phyloP scores from a whole-genome alignment of 1,139 yeast genomes.

The Candida tetrigidarum region DNA sequence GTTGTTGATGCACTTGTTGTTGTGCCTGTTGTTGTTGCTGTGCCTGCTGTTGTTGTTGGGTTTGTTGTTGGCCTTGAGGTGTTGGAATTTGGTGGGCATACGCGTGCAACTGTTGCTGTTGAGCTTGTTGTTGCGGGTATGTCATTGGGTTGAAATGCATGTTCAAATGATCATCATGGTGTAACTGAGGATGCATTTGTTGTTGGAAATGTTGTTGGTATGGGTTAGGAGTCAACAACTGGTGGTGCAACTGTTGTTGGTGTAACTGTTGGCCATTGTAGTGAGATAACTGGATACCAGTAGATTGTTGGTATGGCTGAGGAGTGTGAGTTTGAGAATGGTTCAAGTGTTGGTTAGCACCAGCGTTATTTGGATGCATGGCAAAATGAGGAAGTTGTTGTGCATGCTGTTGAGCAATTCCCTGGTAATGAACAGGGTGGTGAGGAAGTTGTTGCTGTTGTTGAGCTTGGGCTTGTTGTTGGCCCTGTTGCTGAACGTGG shows the following conservation, averaged over 20 bases:
- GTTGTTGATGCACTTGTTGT: constrained; percentile 7
- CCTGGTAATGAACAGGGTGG: constrained; percentile 5
- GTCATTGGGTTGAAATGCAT: constrained; percentile 27
- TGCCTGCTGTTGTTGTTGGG: constrained; percentile 1
- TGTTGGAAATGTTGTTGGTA: constrained; percentile 16
- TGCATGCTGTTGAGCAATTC: constrained; percentile 7
- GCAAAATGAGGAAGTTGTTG: constrained; percentile 10
- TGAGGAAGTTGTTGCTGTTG: constrained; percentile 16
- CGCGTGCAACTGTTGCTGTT: constrained; percentile 19
- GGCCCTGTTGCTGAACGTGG: constrained; percentile 14
- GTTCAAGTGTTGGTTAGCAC: constrained; percentile 7
- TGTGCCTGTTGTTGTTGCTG: constrained; percentile 16
- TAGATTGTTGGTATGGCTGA: constrained; percentile 17
- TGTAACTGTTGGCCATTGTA: constrained; percentile 21
- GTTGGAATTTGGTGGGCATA: constrained; percentile 18
- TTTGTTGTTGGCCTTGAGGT: constrained; percentile 11
- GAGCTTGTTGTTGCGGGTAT: constrained; percentile 22
- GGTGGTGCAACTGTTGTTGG: constrained; percentile 18
- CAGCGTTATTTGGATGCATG: constrained; percentile 8
- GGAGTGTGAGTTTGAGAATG: constrained; percentile 15
- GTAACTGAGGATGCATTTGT: constrained; percentile 14
- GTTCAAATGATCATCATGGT: constrained; percentile 24
- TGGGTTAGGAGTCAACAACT: constrained; percentile 13
- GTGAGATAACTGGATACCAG: constrained; percentile 22
- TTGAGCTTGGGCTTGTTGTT: constrained; percentile 12